A percentile compares a stretch with the other conserved stretches of the same genome.
phyloP scores from a whole-genome alignment of 768 basidiomycete species.

The Pleurotus citrinopileatus region DNA sequence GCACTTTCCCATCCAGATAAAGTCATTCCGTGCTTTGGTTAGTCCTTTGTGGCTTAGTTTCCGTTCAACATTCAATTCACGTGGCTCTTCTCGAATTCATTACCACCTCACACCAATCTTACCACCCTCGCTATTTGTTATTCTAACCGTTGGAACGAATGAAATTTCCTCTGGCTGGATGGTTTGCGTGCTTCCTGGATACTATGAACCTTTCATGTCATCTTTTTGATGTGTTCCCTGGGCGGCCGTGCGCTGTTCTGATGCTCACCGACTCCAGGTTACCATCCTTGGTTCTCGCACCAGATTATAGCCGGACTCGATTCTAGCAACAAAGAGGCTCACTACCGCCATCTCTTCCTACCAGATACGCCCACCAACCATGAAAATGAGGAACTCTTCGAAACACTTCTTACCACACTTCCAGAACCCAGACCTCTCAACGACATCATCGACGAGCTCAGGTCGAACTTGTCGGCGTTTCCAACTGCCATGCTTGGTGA shows the following conservation, averaged over 20 bases:
- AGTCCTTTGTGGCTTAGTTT: conserved; percentile 25
- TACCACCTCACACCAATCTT: conserved; percentile 38
- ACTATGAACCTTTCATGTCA: not conserved
- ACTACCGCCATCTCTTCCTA: conserved; percentile 75
- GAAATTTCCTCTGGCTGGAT: too few relatives aligned
- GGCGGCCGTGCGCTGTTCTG: conserved; percentile 11
- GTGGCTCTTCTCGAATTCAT: not conserved
- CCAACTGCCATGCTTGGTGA: conserved; percentile 87
- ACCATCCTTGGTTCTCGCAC: conserved; percentile 53
- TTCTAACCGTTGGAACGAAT: too few relatives aligned
- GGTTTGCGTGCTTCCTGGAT: too few relatives aligned
- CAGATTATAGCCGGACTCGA: conserved; percentile 50
- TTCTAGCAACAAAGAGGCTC: conserved; percentile 55
- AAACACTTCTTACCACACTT: conserved; percentile 56
- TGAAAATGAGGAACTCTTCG: conserved; percentile 40
- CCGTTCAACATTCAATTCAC: not conserved
- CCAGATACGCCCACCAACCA: conserved; percentile 18
- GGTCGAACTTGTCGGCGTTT: conserved; percentile 54
- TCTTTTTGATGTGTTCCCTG: not conserved
- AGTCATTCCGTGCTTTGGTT: conserved; percentile 89
- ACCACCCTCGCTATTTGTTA: conserved; percentile 25
- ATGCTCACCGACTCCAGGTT: conserved; percentile 75
- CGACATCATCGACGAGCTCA: conserved; percentile 59
- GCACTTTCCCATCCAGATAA: conserved; percentile 58
- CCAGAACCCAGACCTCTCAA: conserved; percentile 69